Base-by-base conservation (phyloP, 768 basidiomycete species). In the Mycena kentingensis region DNA sequence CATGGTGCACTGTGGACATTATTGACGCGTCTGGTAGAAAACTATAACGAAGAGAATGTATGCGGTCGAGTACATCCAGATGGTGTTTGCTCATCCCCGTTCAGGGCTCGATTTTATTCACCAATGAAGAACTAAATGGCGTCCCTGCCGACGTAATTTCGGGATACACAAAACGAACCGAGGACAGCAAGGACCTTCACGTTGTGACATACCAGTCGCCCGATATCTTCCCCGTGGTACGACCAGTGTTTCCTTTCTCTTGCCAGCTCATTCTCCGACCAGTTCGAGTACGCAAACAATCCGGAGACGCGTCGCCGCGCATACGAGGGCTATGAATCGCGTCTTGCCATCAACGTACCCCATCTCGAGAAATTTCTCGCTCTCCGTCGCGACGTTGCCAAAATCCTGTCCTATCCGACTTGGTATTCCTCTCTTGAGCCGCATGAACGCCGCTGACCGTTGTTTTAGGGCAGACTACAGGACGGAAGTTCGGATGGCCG, bases 1-100 rank as follows among this genome's bases (percentile, higher is more conserved):
- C 24, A 37, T 42, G 5, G 26, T 21, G 35, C 41, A 18, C 49
- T 18, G n/a, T 22, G 19, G 6, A 18, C 41, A 19, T 28, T 16
- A 13, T 31, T 49, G 26, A 28, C 37, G n/a, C 18, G 19, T 35
- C 61, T 57, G 38, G 4, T 46, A 88, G 85, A 87, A 85, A 90
- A 92, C 71, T 91, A 87, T 72, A 93, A 93, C 61, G 91, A 95
- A 67, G 92, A 94, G 65, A 84, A 88, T 37, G 89, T 87, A 51
- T 74, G 56, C 18, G 4, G 7, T 16, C 31, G 19, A 19, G 21
- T 11, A 27, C 43, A 8, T 19, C 11, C 54, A 22, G 24, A 6
- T 19, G 5, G 27, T 22, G 31, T 44, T 46, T 31, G 32, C 62
- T 19, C n/a, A n/a, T 19, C n/a, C 34, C 38, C 18, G 1, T 28